Evolutionary conservation across 1,284 basidiomycete species (phyloP).

Genomic region (Rhodotorula sp.): DNA sequence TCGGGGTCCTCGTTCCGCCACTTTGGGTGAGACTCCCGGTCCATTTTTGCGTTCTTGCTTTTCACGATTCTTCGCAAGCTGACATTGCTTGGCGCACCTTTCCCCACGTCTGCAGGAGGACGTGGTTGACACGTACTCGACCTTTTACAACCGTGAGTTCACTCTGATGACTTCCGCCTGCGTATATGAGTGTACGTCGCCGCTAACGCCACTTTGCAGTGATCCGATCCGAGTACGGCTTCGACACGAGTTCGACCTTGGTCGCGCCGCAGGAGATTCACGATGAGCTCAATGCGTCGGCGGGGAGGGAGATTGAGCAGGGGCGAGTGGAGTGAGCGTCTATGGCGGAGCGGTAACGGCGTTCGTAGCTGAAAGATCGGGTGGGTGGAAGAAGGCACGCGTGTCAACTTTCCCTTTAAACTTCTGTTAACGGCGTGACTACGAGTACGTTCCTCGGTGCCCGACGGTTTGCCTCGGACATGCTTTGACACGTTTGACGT

Average conservation of each 20-base stretch:
- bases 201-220: slow-evolving; percentile 30
- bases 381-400: too few species aligned
- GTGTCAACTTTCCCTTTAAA: too few species aligned
- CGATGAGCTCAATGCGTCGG: slow-evolving; percentile 16
- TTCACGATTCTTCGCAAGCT: background rate
- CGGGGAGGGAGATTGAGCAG: too few species aligned
- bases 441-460: too few species aligned
- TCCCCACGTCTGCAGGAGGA: slow-evolving; percentile 50
- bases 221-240: slow-evolving; percentile 53
- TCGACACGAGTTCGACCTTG: slow-evolving; percentile 49
- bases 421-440: too few species aligned
- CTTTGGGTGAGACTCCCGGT: slow-evolving; percentile 53
- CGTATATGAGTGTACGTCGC: background rate
- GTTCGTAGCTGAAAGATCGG: too few species aligned
- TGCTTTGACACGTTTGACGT: too few species aligned
- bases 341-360: too few species aligned
- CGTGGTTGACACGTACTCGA: slow-evolving; percentile 69
- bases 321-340: too few species aligned
- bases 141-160: slow-evolving; percentile 58
- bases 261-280: slow-evolving; percentile 49
- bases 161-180: too few species aligned
- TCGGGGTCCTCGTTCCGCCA: slow-evolving; percentile 70
- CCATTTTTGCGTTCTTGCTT: background rate
- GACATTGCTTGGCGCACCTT: background rate
- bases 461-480: too few species aligned